These are phyloP conservation scores for Phallus indusiatus DNA, from an alignment of 768 basidiomycete species.

Conservation along the genomic window DNA sequence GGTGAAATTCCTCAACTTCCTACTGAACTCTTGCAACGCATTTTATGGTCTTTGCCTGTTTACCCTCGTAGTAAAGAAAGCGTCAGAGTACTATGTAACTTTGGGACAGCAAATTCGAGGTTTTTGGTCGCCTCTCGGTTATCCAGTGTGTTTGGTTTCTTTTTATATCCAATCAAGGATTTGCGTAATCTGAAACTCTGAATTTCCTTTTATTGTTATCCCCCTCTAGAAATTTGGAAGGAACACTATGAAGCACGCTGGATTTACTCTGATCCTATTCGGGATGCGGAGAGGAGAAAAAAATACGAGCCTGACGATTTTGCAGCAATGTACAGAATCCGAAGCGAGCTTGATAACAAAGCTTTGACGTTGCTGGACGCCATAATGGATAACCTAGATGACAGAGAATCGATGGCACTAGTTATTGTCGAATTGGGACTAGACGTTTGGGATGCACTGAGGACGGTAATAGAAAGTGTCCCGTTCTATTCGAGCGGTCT, in stretches of 20 bases:
- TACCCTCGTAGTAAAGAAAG: neutral
- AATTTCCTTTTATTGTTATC: neutral
- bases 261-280: conserved; percentile 26
- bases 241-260: conserved; percentile 44
- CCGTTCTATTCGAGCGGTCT: too few species aligned
- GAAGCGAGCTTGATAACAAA: conserved; percentile 34
- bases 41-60: neutral
- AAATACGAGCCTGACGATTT: conserved; percentile 29
- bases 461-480: conserved; percentile 22
- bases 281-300: conserved; percentile 28
- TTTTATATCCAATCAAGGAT: too few species aligned
- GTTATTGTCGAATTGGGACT: conserved; percentile 31
- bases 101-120: conserved; percentile 2
- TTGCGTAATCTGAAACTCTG: neutral
- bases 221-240: conserved; percentile 38
- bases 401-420: conserved; percentile 30
- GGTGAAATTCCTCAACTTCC: neutral
- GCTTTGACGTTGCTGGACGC: conserved; percentile 33
- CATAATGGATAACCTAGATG: conserved; percentile 28
- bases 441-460: conserved; percentile 50
- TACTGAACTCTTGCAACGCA: conserved; percentile 1
- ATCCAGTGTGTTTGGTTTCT: neutral
- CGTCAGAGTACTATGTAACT: neutral
- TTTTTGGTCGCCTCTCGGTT: conserved; percentile 1
- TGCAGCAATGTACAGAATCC: conserved; percentile 34